Conservation (phyloP, 2,329 filamentous ascomycete species). For the Beauveria sp. region DNA sequence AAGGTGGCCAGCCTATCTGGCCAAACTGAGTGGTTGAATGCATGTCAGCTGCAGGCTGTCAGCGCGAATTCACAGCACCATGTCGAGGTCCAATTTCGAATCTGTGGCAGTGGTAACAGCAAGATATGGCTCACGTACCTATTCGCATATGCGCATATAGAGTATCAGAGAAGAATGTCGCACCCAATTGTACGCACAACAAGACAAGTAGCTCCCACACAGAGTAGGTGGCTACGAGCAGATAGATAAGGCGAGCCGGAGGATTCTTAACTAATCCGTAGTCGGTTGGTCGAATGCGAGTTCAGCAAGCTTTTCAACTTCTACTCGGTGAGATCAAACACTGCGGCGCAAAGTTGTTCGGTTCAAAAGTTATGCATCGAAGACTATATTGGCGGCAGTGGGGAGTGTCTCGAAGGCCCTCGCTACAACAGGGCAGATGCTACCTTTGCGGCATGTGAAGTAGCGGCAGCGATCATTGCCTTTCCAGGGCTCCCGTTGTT, state of each 20-base stretch:
- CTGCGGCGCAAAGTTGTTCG: not conserved
- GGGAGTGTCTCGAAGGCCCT: not conserved
- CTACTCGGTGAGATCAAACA: not conserved
- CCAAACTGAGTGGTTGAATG: slow-evolving; percentile 2
- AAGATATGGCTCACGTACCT: not conserved
- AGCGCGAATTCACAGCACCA: not conserved
- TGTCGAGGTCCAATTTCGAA: not conserved
- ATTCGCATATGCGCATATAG: not conserved
- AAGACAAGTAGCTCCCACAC: not conserved
- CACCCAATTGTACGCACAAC: not conserved
- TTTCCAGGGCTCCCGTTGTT: not conserved
- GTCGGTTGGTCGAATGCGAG: not conserved
- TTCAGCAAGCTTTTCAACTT: not conserved
- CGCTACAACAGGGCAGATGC: not conserved
- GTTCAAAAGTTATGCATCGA: not conserved
- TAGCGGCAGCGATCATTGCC: not conserved
- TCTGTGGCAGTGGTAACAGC: not conserved
- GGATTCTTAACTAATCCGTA: not conserved
- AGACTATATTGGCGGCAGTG: not conserved
- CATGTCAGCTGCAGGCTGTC: not conserved
- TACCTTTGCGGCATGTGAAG: not conserved
- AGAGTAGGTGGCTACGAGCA: not conserved
- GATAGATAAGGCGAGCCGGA: not conserved
- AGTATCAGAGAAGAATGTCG: not conserved
- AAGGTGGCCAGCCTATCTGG: slow-evolving; percentile 5